phyloP scores from a whole-genome alignment of 2,329 filamentous ascomycete genomes.

The Phialemonium atrogriseum region DNA sequence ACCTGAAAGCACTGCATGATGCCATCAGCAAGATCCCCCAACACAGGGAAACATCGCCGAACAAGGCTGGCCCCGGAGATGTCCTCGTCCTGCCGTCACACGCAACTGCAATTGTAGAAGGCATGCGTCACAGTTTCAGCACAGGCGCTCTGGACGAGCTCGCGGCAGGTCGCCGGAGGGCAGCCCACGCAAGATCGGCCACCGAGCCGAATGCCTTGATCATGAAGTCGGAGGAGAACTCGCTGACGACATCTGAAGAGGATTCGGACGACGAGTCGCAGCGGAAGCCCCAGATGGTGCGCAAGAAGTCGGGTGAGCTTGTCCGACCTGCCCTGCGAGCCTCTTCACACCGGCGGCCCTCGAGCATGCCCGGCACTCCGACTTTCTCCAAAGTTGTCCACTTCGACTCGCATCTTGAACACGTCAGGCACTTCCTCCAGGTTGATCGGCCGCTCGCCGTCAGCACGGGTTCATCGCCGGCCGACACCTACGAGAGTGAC shows the following conservation, averaged over 20 bases:
- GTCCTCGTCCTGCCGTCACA: slow-evolving; percentile 28
- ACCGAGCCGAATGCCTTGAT: slow-evolving; percentile 45
- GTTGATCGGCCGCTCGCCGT: slow-evolving; percentile 93
- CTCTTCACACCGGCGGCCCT: slow-evolving; percentile 71
- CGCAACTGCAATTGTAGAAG: slow-evolving; percentile 20
- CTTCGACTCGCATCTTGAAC: slow-evolving; percentile 93
- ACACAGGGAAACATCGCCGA: slow-evolving; percentile 50
- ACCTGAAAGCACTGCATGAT: slow-evolving; percentile 64
- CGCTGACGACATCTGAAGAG: slow-evolving; percentile 48
- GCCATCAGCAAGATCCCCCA: slow-evolving; percentile 75
- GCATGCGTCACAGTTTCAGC: slow-evolving; percentile 39
- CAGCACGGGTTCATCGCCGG: slow-evolving; percentile 86
- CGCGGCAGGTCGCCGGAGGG: slow-evolving; percentile 29
- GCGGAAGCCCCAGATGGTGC: slow-evolving; percentile 81
- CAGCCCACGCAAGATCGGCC: slow-evolving; percentile 43
- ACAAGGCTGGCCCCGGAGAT: slow-evolving; percentile 19
- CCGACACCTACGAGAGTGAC: slow-evolving; percentile 81
- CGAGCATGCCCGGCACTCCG: slow-evolving; percentile 95
- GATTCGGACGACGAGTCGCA: slow-evolving; percentile 51
- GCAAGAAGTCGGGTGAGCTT: slow-evolving; percentile 96
- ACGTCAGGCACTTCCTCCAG: slow-evolving; percentile 91
- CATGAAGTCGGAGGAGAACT: slow-evolving; percentile 38
- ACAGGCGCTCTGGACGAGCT: slow-evolving; percentile 35
- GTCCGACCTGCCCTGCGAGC: slow-evolving; percentile 85
- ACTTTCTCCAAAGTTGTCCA: slow-evolving; percentile 97